Base-by-base conservation (phyloP, 176 grass and related monocot genomes). In the Eleusine indica region DNA sequence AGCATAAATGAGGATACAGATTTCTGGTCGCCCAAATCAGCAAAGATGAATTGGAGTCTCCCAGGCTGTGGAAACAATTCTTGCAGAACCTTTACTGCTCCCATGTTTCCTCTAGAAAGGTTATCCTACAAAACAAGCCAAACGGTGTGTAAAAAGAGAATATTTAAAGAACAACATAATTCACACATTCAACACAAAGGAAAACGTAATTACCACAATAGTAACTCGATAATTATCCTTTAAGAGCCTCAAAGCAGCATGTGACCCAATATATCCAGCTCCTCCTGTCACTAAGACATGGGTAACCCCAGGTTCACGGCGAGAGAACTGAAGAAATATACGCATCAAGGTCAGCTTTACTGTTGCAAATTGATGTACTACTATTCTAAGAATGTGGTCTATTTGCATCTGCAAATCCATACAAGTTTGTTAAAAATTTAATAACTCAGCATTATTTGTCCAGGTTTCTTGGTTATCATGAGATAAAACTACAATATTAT, bases 201-300 rank as follows among this genome's bases (percentile, higher is more conserved):
- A 48, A 82, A 84, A 86, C 21, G 47, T 62, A 82, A 85, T 75
- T 94, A 94, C 93, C 93, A 94, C 90, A 83, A 94, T 92, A 52
- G 93, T 94, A 72, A 94, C 90, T 83, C 93, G 82, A 81, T 92
- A 92, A 5, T 78, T 87, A 35, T 94, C 93, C 60, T 94, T 86
- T 80, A 94, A 91, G 48, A 94, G 71, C 63, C 90, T 86, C 21
- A 94, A 78, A 46, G 93, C 66, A 39, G 93, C 93, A 81, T 94
- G 93, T 75, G 93, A 94, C 48, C 93, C 93, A 84, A 94, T 94
- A 92, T 92, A 94, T 5, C 93, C 93, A 88, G 93, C 93, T 88
- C 93, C 93, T 88, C 93, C 93, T 44, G 90, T 92, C 58, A 94
- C 75, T 72, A 94, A 88, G 58, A 94, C 87, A 65, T 94, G 93